Base-by-base conservation (phyloP, 257 asterid species). In the Gynochthodes officinalis region DNA sequence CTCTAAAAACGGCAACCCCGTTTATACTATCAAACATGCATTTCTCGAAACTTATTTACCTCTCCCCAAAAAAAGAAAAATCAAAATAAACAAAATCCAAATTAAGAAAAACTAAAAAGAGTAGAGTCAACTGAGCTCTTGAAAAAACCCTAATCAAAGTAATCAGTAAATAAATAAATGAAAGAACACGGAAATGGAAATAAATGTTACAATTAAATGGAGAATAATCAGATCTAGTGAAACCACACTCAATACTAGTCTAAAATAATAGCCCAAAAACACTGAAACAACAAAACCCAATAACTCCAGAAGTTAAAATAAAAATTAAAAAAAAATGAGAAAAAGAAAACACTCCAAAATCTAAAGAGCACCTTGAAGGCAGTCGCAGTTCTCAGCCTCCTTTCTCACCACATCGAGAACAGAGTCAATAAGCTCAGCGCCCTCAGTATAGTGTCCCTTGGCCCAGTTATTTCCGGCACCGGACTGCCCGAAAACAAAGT, bases 381-480 rank as follows among this genome's bases (percentile, higher is more conserved):
- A 89, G 48, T 89, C 96, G 71, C 93, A 87, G 42, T 89, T 87
- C 80, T 87, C 96, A 18, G 96, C 96, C 77, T 89, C 93, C 72
- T 89, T 89, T 74, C 96, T 76, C 21, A 89, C 93, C 46, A 87
- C 93, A 78, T 89, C 96, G 39, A 89, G 88, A 43, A 87, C 96
- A 35, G 96, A 89, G 58, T 89, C 96, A 68, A 89, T 89, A 62
- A 89, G 81, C 82, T 87, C 96, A 4, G 93, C 96, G 19, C 96
- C 96, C 54, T 89, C 96, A 1, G 96, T 87, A 28, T 89, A 89
- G 66, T 89, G 96, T 9, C 96, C 93, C 67, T 89, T 87, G 16
- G 93, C 93, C 96, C 93, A 86, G 58, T 87, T 87, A 48, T 87
- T 89, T 12, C 91, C 91, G 1, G 96, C 96, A 2, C 96, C 96